Evolutionary conservation across 2,329 filamentous ascomycete species (phyloP).

Genomic region (Dactylellina haptotyla): DNA sequence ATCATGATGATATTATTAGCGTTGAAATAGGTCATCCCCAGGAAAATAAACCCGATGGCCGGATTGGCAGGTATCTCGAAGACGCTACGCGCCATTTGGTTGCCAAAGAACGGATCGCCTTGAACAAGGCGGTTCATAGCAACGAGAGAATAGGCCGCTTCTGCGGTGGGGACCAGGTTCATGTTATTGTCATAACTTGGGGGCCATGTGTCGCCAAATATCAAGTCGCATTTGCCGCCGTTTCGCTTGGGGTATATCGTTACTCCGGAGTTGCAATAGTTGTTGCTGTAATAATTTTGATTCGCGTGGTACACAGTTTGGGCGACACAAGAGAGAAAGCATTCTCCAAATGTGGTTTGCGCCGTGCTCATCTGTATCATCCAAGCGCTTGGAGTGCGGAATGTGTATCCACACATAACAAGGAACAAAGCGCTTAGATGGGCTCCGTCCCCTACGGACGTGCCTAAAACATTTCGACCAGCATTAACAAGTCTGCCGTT

Average conservation of each 20-base stretch:
- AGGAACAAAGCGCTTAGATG: background rate
- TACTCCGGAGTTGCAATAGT: background rate
- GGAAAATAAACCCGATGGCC: background rate
- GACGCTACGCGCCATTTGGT: background rate
- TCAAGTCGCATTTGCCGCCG: background rate
- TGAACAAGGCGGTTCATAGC: background rate
- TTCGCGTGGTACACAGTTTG: no score
- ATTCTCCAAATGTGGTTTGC: background rate
- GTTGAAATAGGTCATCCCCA: background rate
- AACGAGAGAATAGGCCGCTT: background rate
- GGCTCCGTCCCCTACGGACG: background rate
- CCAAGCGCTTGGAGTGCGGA: background rate
- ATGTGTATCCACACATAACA: background rate
- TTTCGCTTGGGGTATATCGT: background rate
- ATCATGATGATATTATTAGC: background rate
- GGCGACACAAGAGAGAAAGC: background rate
- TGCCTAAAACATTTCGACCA: background rate
- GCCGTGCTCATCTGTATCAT: background rate
- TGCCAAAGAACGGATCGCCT: background rate
- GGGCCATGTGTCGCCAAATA: background rate
- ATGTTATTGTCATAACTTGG: background rate
- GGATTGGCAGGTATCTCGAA: background rate
- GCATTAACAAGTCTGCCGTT: background rate
- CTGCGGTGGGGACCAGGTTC: background rate
- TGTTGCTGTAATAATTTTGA: background rate